Evolutionary conservation across 2,329 filamentous ascomycete species (phyloP), one percentile per base, ranked within the genome.

Genomic region (Colletotrichum cuscutae): DNA sequence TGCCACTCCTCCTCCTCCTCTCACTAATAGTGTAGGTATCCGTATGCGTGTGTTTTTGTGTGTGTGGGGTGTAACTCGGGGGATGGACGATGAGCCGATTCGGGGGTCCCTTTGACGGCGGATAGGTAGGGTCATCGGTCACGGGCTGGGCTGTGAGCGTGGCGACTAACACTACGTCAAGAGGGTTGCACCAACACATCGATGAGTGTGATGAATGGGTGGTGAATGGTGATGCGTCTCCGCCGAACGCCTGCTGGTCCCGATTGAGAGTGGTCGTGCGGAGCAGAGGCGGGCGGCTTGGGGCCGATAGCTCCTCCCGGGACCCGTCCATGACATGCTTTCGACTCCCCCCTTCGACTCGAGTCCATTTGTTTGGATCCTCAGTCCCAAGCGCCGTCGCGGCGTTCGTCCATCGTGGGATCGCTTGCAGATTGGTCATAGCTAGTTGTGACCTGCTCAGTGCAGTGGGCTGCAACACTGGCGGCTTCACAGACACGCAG

Each of bases 131-230:
- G 30, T 26, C 24, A 30, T 30, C 19, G 66, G 60, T 68, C 70
- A 60, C 60, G 66, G 60, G 66, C 54, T 59, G 37, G 37, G 37
- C 37, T 42, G 13, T 42, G 49, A 61, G 60, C 46, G 70, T 72
- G 70, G 70, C 65, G 54, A 72, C 59, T 26, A 69, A 37, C 32
- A 65, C 70, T 64, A 70, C 70, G 70, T 72, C 66, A 72, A 70
- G 70, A 65, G 15, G 70, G 65, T 65, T 65, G 49, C 60, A 70
- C 70, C 46, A 57, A 56, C 37, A 49, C 52, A 49, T 60, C 54
- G 42, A 56, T 56, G 52, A 63, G 59, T 68, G 59, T 61, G 26
- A 56, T 37, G 59, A 46, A 49, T 49, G 65, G 70, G 65, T 46
- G 26, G 61, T 56, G 65, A 52, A 54, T 57, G 54, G 70, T 37